Conservation (phyloP, 257 asterid genomes). For the Coffea eugenioides region DNA sequence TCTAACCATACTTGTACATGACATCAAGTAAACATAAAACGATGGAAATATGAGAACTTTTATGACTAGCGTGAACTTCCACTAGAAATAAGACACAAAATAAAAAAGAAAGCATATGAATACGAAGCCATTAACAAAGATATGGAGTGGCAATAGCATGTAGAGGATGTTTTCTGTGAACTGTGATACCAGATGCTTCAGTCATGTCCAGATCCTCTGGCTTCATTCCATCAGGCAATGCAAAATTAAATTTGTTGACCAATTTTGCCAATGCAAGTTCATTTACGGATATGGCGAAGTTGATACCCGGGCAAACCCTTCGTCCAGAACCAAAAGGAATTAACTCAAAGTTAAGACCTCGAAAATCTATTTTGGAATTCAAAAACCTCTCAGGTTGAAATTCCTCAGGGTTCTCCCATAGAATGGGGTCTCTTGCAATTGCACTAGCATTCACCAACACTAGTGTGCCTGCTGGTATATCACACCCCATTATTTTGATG, state of each 20-base stretch:
- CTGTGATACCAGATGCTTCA: not conserved
- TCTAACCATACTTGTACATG: too few relatives aligned
- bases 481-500: not conserved
- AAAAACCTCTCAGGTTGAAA: not conserved
- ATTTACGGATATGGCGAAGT: not conserved
- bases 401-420: not conserved
- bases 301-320: not conserved
- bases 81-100: too few relatives aligned
- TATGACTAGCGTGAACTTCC: too few relatives aligned
- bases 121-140: too few relatives aligned
- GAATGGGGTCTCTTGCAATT: not conserved
- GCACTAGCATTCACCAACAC: not conserved
- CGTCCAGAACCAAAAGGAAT: not conserved
- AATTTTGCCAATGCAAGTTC: not conserved
- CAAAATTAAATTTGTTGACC: too few relatives aligned
- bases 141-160: not conserved
- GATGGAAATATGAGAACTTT: too few relatives aligned
- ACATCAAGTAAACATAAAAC: too few relatives aligned
- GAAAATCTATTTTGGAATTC: not conserved
- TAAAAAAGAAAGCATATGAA: too few relatives aligned
- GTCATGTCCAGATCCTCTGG: not conserved
- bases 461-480: not conserved
- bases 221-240: not conserved
- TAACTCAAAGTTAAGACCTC: not conserved
- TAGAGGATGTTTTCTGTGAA: not conserved